Conservation (phyloP, 441 rosid genomes). For the Caryocar brasiliense region DNA sequence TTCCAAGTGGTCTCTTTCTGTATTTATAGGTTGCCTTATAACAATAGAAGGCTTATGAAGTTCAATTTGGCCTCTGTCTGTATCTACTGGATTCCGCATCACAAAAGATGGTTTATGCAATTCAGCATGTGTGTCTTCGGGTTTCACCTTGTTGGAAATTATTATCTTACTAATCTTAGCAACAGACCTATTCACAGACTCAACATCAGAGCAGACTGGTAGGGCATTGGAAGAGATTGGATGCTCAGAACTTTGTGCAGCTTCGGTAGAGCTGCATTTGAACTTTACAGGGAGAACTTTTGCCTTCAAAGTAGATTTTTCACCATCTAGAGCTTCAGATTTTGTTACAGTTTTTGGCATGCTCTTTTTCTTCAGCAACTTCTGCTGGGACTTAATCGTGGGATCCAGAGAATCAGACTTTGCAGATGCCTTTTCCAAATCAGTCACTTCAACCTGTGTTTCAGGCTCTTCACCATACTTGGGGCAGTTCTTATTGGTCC, state of each 20-base stretch:
- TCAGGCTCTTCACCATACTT: slow-evolving; percentile 82
- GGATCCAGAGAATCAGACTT: slow-evolving; percentile 48
- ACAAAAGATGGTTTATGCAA: slow-evolving; percentile 50
- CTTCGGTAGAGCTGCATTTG: slow-evolving; percentile 55
- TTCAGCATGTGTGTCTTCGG: slow-evolving; percentile 48
- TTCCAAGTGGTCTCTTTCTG: slow-evolving; percentile 22
- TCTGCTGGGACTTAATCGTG: slow-evolving; percentile 44
- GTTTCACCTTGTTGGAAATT: slow-evolving; percentile 62
- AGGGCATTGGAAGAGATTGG: slow-evolving; percentile 27
- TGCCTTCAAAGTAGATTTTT: slow-evolving; percentile 41
- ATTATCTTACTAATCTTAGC: slow-evolving; percentile 59
- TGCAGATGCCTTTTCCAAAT: slow-evolving; percentile 46
- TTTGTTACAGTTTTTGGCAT: slow-evolving; percentile 36
- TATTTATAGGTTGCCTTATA: slow-evolving; percentile 23
- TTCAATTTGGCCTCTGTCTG: slow-evolving; percentile 47
- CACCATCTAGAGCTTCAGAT: slow-evolving; percentile 50
- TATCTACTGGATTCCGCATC: slow-evolving; percentile 41
- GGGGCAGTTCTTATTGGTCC: slow-evolving; percentile 96
- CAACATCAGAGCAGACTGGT: slow-evolving; percentile 37
- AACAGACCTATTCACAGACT: slow-evolving; percentile 41
- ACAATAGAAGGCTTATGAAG: slow-evolving; percentile 56
- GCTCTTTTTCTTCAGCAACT: slow-evolving; percentile 50
- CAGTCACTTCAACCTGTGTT: slow-evolving; percentile 37
- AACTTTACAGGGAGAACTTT: slow-evolving; percentile 66
- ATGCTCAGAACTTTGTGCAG: slow-evolving; percentile 46